phyloP scores from a whole-genome alignment of 1,139 yeast genomes.

The Geotrichum reessii region DNA sequence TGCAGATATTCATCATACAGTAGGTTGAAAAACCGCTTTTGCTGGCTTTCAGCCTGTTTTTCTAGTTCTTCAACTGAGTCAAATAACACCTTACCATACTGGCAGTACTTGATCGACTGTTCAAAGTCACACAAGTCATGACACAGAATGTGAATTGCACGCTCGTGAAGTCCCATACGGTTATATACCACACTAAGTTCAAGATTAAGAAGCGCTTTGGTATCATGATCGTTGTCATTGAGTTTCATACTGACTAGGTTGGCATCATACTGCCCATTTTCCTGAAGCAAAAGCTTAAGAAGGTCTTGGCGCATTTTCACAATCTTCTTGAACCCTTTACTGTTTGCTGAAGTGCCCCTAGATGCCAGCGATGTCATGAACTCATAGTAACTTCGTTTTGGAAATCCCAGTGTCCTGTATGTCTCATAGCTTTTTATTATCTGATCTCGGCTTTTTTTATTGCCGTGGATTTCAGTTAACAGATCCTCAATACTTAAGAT shows the following conservation, averaged over 20 bases:
- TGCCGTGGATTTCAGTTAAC: conserved; percentile 25
- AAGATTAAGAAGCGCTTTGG: conserved; percentile 24
- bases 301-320: conserved; percentile 29
- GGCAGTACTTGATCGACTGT: conserved; percentile 35
- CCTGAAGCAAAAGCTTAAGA: conserved; percentile 26
- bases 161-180: conserved; percentile 33
- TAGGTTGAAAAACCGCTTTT: conserved; percentile 27
- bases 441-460: conserved; percentile 2
- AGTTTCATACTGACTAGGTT: conserved; percentile 26
- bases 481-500: conserved; percentile 36
- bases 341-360: conserved; percentile 13
- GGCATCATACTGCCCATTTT: conserved; percentile 28
- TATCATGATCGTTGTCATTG: conserved; percentile 22
- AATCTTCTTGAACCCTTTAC: conserved; percentile 4
- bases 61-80: neutral
- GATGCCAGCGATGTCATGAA: conserved; percentile 26
- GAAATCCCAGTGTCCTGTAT: conserved; percentile 33
- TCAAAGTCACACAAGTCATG: conserved; percentile 34
- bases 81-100: conserved; percentile 23
- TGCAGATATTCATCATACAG: conserved; percentile 30
- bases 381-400: conserved; percentile 35
- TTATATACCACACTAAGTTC: conserved; percentile 37
- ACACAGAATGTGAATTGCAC: conserved; percentile 34
- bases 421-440: conserved; percentile 23
- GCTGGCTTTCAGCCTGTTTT: conserved; percentile 11